phyloP scores from a whole-genome alignment of 148 eudicot genomes.

The Camellia lanceoleosa region DNA sequence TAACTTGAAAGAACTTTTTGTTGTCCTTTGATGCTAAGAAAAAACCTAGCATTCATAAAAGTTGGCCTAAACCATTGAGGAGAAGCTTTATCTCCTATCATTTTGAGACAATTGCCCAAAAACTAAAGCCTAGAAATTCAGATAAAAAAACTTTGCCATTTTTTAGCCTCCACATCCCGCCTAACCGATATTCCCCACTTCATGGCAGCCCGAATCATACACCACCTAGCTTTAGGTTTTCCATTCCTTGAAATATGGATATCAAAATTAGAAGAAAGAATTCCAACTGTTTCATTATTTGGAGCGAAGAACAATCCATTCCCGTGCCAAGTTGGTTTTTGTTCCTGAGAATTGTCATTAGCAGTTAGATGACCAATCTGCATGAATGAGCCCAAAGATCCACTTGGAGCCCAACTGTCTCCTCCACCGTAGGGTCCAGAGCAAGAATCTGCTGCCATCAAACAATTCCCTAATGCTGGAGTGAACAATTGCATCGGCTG shows the following conservation, averaged over 20 bases:
- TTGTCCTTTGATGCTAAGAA: not conserved
- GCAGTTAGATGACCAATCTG: conserved; percentile 17
- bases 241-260: conserved; percentile 27
- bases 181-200: conserved; percentile 56
- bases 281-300: conserved; percentile 23
- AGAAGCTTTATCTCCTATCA: not conserved
- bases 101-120: not conserved
- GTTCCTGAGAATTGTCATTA: conserved; percentile 28
- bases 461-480: conserved; percentile 18
- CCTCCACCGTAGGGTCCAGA: conserved; percentile 23
- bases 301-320: conserved; percentile 26
- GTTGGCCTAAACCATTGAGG: not conserved
- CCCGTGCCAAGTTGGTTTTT: conserved; percentile 34
- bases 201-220: conserved; percentile 61
- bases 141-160: conserved; percentile 22
- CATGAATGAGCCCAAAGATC: conserved; percentile 18
- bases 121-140: not conserved
- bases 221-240: conserved; percentile 55
- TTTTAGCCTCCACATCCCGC: conserved; percentile 50
- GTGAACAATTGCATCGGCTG: conserved; percentile 26
- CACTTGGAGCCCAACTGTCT: conserved; percentile 25
- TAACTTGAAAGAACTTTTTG: not conserved
- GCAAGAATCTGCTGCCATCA: conserved; percentile 22
- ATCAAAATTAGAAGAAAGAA: conserved; percentile 27
- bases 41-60: not conserved